Evolutionary conservation across 495 filamentous ascomycete genomes (phyloP), one percentile per base, ranked within the genome.

Genomic region (Aspergillus bridgeri): DNA sequence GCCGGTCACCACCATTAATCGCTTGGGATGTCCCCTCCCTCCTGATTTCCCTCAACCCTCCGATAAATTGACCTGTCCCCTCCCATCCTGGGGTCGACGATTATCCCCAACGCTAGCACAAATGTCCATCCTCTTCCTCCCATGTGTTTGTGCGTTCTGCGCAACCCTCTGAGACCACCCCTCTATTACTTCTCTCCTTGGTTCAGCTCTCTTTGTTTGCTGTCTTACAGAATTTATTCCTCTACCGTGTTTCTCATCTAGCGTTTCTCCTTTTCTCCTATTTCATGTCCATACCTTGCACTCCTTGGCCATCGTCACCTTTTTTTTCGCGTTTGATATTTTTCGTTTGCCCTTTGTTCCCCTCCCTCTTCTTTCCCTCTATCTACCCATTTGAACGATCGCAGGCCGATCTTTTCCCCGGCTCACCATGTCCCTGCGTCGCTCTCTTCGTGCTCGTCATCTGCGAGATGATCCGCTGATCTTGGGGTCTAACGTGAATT

Each of bases 401-500:
- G 52, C 27, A 48, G 38, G 42, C 43, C 57, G 22, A 51, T 46
- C 6, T 38, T n/a, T 48, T n/a, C 48, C 15, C 42, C 23, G 44
- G 7, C 56, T 44, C 53, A 73, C 50, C 51, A 83, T 83, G 81
- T 67, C 75, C 51, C 62, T 72, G 43, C 77, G 79, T 57, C 79
- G 79, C 50, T 74, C 79, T 47, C 74, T 79, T 56, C 81, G 81
- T 63, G 73, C 76, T 60, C 78, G 75, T 62, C 61, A 63, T 54
- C 61, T 61, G 65, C 69, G 71, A 49, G 76, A 76, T 59, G 69
- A 72, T 54, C 48, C 59, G 38, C 66, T 72, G 59, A 77, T 71
- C 56, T 61, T 62, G 49, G 66, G 71, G 56, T 66, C 75, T 79
- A 74, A 79, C 60, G 52, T 57, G 56, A 54, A 42, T 54, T 53